Conservation (phyloP, 176 grass and related monocot genomes). For the Musa schizocarpa region DNA sequence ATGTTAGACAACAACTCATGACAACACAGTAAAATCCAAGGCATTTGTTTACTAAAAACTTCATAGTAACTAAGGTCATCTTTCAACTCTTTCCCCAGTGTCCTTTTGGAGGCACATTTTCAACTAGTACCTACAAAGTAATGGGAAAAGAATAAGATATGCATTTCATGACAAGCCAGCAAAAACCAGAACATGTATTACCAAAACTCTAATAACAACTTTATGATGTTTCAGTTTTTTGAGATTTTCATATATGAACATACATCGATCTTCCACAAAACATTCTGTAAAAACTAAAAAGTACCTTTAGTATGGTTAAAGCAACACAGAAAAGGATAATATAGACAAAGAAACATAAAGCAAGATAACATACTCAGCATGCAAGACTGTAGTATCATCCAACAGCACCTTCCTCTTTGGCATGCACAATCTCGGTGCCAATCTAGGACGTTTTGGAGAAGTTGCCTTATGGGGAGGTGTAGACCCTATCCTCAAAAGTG, state of each 20-base stretch:
- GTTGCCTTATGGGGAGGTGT: constrained; percentile 47
- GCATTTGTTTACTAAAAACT: too few species aligned
- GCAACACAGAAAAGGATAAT: background rate
- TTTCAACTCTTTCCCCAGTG: too few species aligned
- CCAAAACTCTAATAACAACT: background rate
- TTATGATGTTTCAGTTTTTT: background rate
- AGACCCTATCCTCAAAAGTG: constrained; percentile 57
- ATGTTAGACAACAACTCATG: too few species aligned
- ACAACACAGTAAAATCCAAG: too few species aligned
- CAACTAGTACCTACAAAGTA: too few species aligned
- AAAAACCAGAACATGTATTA: too few species aligned
- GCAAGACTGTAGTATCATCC: constrained; percentile 92
- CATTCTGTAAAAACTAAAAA: background rate
- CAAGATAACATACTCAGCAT: constrained; percentile 83
- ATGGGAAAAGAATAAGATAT: too few species aligned
- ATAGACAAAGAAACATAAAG: background rate
- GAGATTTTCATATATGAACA: background rate
- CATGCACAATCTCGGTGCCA: constrained; percentile 36
- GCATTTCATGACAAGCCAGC: too few species aligned
- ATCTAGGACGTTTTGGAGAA: constrained; percentile 61
- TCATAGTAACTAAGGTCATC: too few species aligned
- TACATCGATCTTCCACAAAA: background rate
- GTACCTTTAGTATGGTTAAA: background rate
- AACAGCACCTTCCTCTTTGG: constrained; percentile 77
- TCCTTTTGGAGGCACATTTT: too few species aligned